A percentile compares a stretch with the other conserved stretches of the same genome.
Conservation (phyloP, 176 grass and related monocot genomes). For the Aegilops sharonensis region DNA sequence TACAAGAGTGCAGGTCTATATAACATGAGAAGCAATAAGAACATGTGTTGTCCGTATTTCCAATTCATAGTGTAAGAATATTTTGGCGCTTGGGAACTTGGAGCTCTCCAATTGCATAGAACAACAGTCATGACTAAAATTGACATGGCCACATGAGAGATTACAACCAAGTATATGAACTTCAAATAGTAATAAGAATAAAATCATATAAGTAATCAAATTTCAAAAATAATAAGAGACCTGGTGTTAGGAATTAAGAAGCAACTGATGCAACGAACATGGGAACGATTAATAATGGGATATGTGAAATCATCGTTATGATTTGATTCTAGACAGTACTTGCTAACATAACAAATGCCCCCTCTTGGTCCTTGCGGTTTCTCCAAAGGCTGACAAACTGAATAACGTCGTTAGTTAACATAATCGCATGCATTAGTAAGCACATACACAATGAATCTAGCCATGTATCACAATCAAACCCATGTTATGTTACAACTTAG, state of each 20-base stretch:
- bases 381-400: slow-evolving; percentile 48
- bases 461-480: slow-evolving; percentile 20
- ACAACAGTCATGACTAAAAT: not conserved
- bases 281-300: slow-evolving; percentile 1
- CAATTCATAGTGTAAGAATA: slow-evolving; percentile 19
- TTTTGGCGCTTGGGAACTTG: slow-evolving; percentile 51
- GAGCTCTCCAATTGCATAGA: slow-evolving; percentile 9
- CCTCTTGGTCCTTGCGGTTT: slow-evolving; percentile 39
- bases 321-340: slow-evolving; percentile 35
- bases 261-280: not conserved
- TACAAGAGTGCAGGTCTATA: no score
- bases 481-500: slow-evolving; percentile 1
- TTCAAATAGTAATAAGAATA: not conserved
- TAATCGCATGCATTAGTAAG: slow-evolving; percentile 31
- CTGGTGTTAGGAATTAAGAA: not conserved
- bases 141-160: slow-evolving; percentile 37
- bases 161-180: not conserved
- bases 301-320: slow-evolving; percentile 45
- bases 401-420: slow-evolving; percentile 24
- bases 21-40: no score
- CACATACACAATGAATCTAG: slow-evolving; percentile 44
- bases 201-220: not conserved
- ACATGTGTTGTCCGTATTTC: not conserved
- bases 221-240: not conserved
- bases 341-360: not conserved